Evolutionary conservation across 306 rosid species (phyloP).

Genomic region (Hippophae gyantsensis): DNA sequence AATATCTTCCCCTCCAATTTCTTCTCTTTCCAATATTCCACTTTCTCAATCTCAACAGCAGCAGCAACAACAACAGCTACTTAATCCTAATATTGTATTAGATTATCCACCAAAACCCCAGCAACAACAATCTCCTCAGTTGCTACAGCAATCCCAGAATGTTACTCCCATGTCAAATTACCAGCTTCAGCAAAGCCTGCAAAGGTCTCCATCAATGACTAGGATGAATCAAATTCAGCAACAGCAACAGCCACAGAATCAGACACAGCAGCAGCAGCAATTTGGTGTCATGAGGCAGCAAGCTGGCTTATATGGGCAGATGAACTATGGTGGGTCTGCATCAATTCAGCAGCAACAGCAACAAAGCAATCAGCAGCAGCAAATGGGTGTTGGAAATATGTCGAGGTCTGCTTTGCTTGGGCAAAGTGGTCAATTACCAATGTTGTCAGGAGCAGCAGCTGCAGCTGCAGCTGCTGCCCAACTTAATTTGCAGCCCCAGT

Average conservation of each 20-base stretch:
- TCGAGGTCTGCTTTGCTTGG: conserved; percentile 59
- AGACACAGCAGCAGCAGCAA: conserved; percentile 46
- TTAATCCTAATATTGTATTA: conserved; percentile 28
- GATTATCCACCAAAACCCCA: conserved; percentile 33
- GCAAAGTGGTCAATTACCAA: conserved; percentile 69
- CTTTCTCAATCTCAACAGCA: conserved; percentile 41
- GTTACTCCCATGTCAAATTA: conserved; percentile 39
- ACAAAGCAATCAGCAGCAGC: conserved; percentile 27
- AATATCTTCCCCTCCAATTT: conserved; percentile 47
- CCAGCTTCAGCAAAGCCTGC: conserved; percentile 52
- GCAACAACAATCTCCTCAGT: conserved; percentile 13
- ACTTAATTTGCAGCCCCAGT: conserved; percentile 40
- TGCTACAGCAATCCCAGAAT: conserved; percentile 29
- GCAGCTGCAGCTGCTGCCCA: conserved; percentile 21
- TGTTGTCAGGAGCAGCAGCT: conserved; percentile 44
- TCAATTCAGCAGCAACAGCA: conserved; percentile 45
- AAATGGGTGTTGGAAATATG: conserved; percentile 43
- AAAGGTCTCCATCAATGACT: conserved; percentile 50
- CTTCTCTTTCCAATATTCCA: conserved; percentile 31
- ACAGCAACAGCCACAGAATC: conserved; percentile 16
- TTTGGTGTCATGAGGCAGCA: conserved; percentile 58
- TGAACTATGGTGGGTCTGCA: conserved; percentile 65
- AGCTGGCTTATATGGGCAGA: conserved; percentile 46
- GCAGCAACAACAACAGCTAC: too few relatives aligned
- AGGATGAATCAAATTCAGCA: conserved; percentile 60